phyloP scores from a whole-genome alignment of 164 flowering plant species.

The Hamamelis virginiana region DNA sequence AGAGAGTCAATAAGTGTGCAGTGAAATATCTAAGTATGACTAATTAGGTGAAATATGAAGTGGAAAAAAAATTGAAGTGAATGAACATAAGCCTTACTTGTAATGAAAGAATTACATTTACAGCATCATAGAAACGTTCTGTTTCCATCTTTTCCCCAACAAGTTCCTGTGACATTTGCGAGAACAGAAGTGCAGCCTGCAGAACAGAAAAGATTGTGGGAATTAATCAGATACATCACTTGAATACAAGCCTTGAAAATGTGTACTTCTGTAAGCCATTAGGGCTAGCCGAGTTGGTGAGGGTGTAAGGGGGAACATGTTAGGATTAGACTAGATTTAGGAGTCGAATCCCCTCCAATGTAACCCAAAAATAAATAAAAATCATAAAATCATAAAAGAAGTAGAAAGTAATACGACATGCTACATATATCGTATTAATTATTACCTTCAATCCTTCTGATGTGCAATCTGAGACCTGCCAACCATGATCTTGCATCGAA shows the following conservation, averaged over 20 bases:
- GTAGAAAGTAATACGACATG: too few species aligned
- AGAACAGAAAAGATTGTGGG: background rate
- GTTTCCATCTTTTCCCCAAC: constrained; percentile 39
- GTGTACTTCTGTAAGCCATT: too few species aligned
- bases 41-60: background rate
- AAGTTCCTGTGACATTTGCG: constrained; percentile 27
- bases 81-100: constrained; percentile 27
- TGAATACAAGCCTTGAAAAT: too few species aligned
- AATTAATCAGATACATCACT: too few species aligned
- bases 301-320: too few species aligned
- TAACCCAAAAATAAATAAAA: too few species aligned
- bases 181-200: constrained; percentile 32
- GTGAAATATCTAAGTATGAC: background rate
- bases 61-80: too few species aligned
- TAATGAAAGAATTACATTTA: constrained; percentile 36
- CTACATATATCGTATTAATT: too few species aligned
- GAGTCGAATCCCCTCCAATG: too few species aligned
- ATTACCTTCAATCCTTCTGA: constrained; percentile 40
- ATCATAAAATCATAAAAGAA: too few species aligned
- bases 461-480: constrained; percentile 49
- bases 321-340: too few species aligned
- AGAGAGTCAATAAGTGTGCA: background rate
- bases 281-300: too few species aligned
- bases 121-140: constrained; percentile 37
- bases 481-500: constrained; percentile 43